Percentiles rank a stretch among this genome's conserved stretches.
These are phyloP conservation scores for Clohesyomyces aquaticus DNA, from an alignment of 495 filamentous ascomycete genomes.

Conservation along the genomic window DNA sequence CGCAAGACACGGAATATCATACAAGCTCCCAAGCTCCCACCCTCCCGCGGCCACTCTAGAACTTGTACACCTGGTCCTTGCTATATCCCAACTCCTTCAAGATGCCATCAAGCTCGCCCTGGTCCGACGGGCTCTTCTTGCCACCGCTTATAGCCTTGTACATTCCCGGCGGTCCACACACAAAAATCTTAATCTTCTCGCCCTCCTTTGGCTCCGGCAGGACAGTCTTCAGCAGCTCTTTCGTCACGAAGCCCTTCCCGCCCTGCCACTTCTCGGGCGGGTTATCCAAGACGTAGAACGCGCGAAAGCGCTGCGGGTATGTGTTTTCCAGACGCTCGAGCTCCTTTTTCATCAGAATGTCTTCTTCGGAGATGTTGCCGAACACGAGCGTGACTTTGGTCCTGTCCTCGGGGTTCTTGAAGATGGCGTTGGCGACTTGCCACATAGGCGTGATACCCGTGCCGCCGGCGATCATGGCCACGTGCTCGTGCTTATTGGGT, in stretches of 20 bases:
- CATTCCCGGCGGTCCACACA: slow-evolving; percentile 87
- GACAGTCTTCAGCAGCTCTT: slow-evolving; percentile 90
- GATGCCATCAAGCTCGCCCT: slow-evolving; percentile 83
- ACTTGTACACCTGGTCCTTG: slow-evolving; percentile 97
- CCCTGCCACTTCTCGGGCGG: slow-evolving; percentile 80
- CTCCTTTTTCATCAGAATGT: slow-evolving; percentile 87
- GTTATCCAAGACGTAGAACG: slow-evolving; percentile 86
- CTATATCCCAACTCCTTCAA: slow-evolving; percentile 90
- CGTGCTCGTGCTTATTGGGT: slow-evolving; percentile 92
- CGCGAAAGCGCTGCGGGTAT: slow-evolving; percentile 89
- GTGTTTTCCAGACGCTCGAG: slow-evolving; percentile 82
- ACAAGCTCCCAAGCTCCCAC: too few relatives aligned
- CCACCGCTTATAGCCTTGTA: slow-evolving; percentile 89
- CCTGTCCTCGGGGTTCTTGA: slow-evolving; percentile 93
- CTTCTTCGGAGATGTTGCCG: slow-evolving; percentile 81
- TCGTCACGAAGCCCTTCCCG: slow-evolving; percentile 75
- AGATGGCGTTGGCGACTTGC: slow-evolving; percentile 84
- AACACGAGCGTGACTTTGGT: slow-evolving; percentile 95
- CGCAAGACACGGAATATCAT: too few relatives aligned
- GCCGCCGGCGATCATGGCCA: slow-evolving; percentile 90
- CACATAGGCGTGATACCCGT: slow-evolving; percentile 95
- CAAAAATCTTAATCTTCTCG: slow-evolving; percentile 90
- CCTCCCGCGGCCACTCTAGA: too few relatives aligned
- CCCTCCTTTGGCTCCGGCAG: slow-evolving; percentile 81
- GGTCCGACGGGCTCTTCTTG: slow-evolving; percentile 88